Evolutionary conservation across 1,139 yeast genomes (phyloP).

Genomic region (Yarrowia galli): DNA sequence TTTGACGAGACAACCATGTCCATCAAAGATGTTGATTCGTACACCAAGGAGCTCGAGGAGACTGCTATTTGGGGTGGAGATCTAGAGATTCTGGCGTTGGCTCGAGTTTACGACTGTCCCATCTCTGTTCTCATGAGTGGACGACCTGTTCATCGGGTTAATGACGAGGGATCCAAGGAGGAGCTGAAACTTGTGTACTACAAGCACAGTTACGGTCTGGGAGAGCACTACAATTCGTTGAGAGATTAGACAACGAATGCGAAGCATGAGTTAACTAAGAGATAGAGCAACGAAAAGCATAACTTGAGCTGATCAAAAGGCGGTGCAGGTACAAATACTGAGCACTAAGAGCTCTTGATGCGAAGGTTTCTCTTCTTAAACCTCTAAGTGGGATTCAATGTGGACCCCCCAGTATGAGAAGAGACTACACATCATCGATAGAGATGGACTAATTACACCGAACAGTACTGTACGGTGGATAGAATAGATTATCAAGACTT

Average conservation of each 20-base stretch:
- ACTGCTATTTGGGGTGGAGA: slow-evolving; percentile 98
- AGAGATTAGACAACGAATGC: slow-evolving; percentile 52
- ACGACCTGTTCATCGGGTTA: slow-evolving; percentile 65
- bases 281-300: neutral
- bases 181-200: slow-evolving; percentile 79
- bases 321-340: too few relatives aligned
- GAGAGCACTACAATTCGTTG: slow-evolving; percentile 93
- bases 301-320: too few relatives aligned
- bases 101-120: slow-evolving; percentile 71
- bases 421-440: too few relatives aligned
- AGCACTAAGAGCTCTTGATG: too few relatives aligned
- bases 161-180: slow-evolving; percentile 57
- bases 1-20: slow-evolving; percentile 76
- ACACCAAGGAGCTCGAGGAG: slow-evolving; percentile 67
- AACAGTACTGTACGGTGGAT: too few relatives aligned
- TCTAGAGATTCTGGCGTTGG: slow-evolving; percentile 82
- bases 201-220: slow-evolving; percentile 84
- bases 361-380: too few relatives aligned
- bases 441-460: too few relatives aligned
- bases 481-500: too few relatives aligned
- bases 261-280: neutral
- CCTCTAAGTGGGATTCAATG: too few relatives aligned
- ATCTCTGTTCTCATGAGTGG: slow-evolving; percentile 82
- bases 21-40: slow-evolving; percentile 69
- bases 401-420: too few relatives aligned